A percentile compares a stretch with the other conserved stretches of the same genome.
phyloP scores from a whole-genome alignment of 768 basidiomycete species.

The Agaricus bisporus region DNA sequence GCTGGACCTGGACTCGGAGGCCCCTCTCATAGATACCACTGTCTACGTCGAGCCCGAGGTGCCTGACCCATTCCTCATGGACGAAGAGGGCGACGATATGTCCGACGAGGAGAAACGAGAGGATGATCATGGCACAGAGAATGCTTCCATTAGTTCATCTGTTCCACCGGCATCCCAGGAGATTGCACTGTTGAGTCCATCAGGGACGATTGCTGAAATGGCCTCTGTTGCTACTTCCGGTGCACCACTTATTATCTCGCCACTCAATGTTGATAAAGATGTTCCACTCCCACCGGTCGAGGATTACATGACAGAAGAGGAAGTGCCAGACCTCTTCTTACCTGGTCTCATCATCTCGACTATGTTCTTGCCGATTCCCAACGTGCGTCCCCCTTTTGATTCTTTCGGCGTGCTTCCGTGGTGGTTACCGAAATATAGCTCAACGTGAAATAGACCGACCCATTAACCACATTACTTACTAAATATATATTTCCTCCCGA shows the following conservation, averaged over 20 bases:
- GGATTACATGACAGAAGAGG: conserved; percentile 31
- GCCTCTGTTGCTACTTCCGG: conserved; percentile 15
- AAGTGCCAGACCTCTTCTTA: conserved; percentile 54
- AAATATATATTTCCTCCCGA: conserved; percentile 81
- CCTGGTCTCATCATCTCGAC: conserved; percentile 66
- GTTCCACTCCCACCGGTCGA: conserved; percentile 36
- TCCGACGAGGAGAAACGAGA: conserved; percentile 30
- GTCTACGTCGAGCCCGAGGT: conserved; percentile 39
- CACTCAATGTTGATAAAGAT: conserved; percentile 45
- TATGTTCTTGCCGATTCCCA: conserved; percentile 86
- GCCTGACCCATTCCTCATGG: conserved; percentile 58
- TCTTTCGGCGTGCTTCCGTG: conserved; percentile 47
- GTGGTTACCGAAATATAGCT: conserved; percentile 51
- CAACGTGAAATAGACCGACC: conserved; percentile 69
- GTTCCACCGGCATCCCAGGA: conserved; percentile 32
- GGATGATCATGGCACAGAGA: conserved; percentile 15
- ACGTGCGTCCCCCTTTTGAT: conserved; percentile 57
- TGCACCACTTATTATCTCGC: conserved; percentile 11
- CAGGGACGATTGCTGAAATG: conserved; percentile 14
- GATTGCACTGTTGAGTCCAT: conserved; percentile 29
- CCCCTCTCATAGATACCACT: conserved; percentile 8
- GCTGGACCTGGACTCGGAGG: neutral
- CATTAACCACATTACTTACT: conserved; percentile 70
- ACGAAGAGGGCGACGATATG: conserved; percentile 42
- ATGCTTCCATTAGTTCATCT: conserved; percentile 23